Evolutionary conservation across 768 basidiomycete species (phyloP).

Genomic region (Phanerodontia chrysosporium): DNA sequence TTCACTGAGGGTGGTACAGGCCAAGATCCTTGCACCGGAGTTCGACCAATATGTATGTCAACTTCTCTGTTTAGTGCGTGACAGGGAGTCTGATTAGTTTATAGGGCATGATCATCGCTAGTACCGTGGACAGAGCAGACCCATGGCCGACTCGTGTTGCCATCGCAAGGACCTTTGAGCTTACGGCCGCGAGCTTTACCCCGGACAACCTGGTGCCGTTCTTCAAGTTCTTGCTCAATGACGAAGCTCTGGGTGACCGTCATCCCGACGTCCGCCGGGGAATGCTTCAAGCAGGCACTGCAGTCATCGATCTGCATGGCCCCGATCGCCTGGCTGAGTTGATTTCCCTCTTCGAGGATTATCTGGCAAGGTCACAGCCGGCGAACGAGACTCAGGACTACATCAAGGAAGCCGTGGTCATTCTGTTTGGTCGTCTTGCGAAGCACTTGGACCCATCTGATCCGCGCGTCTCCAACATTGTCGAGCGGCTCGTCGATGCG

Average conservation of each 20-base stretch:
- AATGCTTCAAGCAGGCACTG: slow-evolving; percentile 83
- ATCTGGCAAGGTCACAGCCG: slow-evolving; percentile 46
- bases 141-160: slow-evolving; percentile 86
- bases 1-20: slow-evolving; percentile 35
- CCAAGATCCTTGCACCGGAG: slow-evolving; percentile 83
- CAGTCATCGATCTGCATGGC: slow-evolving; percentile 82
- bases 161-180: slow-evolving; percentile 60
- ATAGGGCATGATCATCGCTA: slow-evolving; percentile 90
- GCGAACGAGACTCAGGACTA: slow-evolving; percentile 76
- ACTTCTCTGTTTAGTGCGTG: background rate
- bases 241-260: slow-evolving; percentile 85
- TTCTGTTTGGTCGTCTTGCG: slow-evolving; percentile 90
- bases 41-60: slow-evolving; percentile 83
- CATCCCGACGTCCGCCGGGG: slow-evolving; percentile 74
- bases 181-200: slow-evolving; percentile 63
- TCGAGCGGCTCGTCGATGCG: slow-evolving; percentile 82
- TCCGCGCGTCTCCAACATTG: slow-evolving; percentile 61
- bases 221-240: slow-evolving; percentile 83
- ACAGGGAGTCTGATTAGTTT: background rate
- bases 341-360: slow-evolving; percentile 77
- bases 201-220: slow-evolving; percentile 59
- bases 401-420: slow-evolving; percentile 92
- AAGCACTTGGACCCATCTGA: slow-evolving; percentile 80
- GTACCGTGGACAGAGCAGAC: slow-evolving; percentile 81
- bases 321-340: slow-evolving; percentile 64